Base-by-base conservation (phyloP, 176 grass and related monocot genomes). In the Carex cristatella region DNA sequence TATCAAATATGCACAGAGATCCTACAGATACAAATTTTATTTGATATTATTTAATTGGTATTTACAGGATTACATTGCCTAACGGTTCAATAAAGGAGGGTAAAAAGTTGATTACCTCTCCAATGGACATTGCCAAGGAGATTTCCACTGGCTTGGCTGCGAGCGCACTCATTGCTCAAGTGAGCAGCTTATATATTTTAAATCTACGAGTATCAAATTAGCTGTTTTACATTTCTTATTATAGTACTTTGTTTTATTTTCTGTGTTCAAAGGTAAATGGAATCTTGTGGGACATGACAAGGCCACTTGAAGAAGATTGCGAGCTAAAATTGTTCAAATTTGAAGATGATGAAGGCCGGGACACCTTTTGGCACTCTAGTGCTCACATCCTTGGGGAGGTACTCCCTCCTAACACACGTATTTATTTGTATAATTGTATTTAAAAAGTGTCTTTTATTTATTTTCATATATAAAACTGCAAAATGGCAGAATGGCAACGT, bases 381-480 rank as follows among this genome's bases (percentile, higher is more conserved):
- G 96, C 96, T 87, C 96, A 98, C 82, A 98, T 98, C 85, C 91
- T 98, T 84, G 96, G 96, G 65, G 89, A 98, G 88, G 96, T 98
- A 86, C 65, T 85, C 84, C 67, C 61, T 40, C 61, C 37, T 65
- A 81, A 81, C 28, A 31, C 15, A 54, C 42, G 9, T 71, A 84
- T 67, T 27, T 8, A 84, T 70, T 70, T 56, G 64, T 40, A 40
- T 40, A 40, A 40, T 40, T 40, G 38, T 70, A 33, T 71, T 18
- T 81, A 67, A 51, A 28, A 61, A 64, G 42, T 30, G 62, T 68
- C 15, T 18, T 11, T 81, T 65, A n/a, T 48, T 75, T 46, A 30
- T 49, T 78, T 90, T 81, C 57, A 42, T 91, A 73, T 86, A 10
- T 35, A 46, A 14, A 63, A 7, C 79, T 79, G 27, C 23, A 71